A percentile compares a stretch with the other conserved stretches of the same genome.
phyloP scores from a whole-genome alignment of 1,139 yeast species.

The Hyphopichia buzzinii region DNA sequence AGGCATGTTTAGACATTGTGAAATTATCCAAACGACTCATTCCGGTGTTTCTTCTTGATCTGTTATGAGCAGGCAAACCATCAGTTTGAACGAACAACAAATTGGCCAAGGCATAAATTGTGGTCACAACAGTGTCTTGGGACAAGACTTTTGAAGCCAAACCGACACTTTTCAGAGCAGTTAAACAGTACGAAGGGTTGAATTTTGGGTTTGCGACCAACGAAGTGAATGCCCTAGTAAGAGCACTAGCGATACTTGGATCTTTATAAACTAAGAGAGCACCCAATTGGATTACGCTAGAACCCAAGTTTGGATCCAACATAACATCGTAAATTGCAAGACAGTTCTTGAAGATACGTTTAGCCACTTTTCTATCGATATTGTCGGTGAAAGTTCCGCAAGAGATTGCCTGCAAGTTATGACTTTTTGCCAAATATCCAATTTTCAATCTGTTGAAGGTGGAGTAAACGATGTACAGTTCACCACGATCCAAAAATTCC shows the following conservation, averaged over 20 bases:
- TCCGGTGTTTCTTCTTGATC: slow-evolving; percentile 26
- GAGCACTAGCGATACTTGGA: slow-evolving; percentile 42
- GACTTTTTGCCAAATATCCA: slow-evolving; percentile 42
- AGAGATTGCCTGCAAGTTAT: slow-evolving; percentile 40
- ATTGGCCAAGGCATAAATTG: slow-evolving; percentile 81
- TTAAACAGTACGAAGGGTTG: slow-evolving; percentile 26
- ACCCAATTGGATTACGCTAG: slow-evolving; percentile 52
- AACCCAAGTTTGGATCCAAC: slow-evolving; percentile 47
- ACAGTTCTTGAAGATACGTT: slow-evolving; percentile 35
- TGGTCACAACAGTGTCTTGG: slow-evolving; percentile 83
- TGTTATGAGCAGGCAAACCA: slow-evolving; percentile 19
- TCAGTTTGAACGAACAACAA: slow-evolving; percentile 59
- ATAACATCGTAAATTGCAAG: slow-evolving; percentile 41
- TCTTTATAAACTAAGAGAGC: slow-evolving; percentile 51
- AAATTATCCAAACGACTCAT: too few species aligned
- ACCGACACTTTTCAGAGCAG: slow-evolving; percentile 42
- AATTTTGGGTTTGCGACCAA: slow-evolving; percentile 46
- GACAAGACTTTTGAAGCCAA: slow-evolving; percentile 48
- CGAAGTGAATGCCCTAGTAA: slow-evolving; percentile 50
- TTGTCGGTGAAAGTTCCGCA: slow-evolving; percentile 44
- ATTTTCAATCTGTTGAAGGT: slow-evolving; percentile 36
- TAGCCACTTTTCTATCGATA: slow-evolving; percentile 31
- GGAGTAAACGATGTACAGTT: slow-evolving; percentile 43
- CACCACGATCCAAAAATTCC: slow-evolving; percentile 46
- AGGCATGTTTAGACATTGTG: slow-evolving; percentile 17